These are phyloP conservation scores for Venturia asperata DNA, from an alignment of 2,329 filamentous ascomycete species.

Conservation along the genomic window DNA sequence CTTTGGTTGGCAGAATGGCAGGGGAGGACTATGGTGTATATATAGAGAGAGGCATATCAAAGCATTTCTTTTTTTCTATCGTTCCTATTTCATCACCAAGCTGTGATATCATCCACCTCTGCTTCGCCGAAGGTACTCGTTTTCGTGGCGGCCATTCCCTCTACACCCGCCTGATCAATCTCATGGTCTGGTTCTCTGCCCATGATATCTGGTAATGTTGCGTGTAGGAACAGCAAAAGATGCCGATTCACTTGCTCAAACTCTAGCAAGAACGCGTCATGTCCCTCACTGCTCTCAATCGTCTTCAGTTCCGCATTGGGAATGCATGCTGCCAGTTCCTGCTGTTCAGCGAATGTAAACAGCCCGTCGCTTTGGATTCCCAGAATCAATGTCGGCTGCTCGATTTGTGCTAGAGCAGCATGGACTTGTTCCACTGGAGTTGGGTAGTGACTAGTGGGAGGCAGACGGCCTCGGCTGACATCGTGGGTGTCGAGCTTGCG, in stretches of 20 bases:
- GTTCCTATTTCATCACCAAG: slow-evolving; percentile 54
- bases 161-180: slow-evolving; percentile 24
- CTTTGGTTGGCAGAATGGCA: background rate
- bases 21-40: background rate
- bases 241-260: slow-evolving; percentile 95
- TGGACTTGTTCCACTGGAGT: slow-evolving; percentile 48
- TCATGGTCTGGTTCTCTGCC: slow-evolving; percentile 37
- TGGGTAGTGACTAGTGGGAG: slow-evolving; percentile 27
- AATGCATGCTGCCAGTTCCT: slow-evolving; percentile 80
- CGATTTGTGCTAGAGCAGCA: slow-evolving; percentile 70
- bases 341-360: slow-evolving; percentile 94
- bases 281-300: slow-evolving; percentile 90
- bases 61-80: background rate
- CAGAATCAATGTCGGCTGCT: slow-evolving; percentile 83
- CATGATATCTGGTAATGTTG: slow-evolving; percentile 87
- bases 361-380: slow-evolving; percentile 94
- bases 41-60: background rate
- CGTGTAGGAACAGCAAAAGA: slow-evolving; percentile 73
- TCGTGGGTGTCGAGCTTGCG: slow-evolving; percentile 97
- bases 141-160: slow-evolving; percentile 61
- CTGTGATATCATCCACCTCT: slow-evolving; percentile 92
- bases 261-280: slow-evolving; percentile 92
- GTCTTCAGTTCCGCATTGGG: slow-evolving; percentile 69
- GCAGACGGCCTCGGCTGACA: slow-evolving; percentile 66
- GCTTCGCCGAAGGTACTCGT: slow-evolving; percentile 91